Conservation (phyloP, 352 stramenopile genomes). For the Phytophthora citricola region DNA sequence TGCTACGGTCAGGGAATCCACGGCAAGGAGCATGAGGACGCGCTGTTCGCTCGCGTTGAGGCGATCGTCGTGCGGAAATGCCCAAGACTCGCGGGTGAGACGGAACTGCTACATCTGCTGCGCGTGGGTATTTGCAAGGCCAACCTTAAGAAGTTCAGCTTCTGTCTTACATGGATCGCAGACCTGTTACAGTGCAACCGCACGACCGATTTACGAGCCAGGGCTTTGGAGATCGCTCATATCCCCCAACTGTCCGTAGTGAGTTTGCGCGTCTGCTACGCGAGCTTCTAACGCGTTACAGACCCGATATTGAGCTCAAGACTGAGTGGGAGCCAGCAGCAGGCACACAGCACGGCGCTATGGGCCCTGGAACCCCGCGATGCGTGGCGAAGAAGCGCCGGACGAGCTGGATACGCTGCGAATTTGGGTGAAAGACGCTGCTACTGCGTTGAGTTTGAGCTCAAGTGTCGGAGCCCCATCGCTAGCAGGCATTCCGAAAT, state of each 20-base stretch:
- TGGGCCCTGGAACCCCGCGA: constrained; percentile 27
- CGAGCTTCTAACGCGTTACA: constrained; percentile 60
- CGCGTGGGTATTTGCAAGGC: constrained; percentile 80
- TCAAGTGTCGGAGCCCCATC: constrained; percentile 17
- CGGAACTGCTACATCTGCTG: constrained; percentile 64
- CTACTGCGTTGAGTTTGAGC: constrained; percentile 7
- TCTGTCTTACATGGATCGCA: constrained; percentile 83
- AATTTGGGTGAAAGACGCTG: constrained; percentile 75
- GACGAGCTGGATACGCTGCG: constrained; percentile 66
- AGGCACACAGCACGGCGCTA: constrained; percentile 22
- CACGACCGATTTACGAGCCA: constrained; percentile 68
- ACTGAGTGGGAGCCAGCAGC: constrained; percentile 72
- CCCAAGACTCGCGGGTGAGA: constrained; percentile 53
- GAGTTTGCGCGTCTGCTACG: constrained; percentile 72
- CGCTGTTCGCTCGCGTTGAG: constrained; percentile 68
- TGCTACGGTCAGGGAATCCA: constrained; percentile 79
- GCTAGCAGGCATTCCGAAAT: background rate
- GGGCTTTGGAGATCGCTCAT: constrained; percentile 75
- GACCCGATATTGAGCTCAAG: constrained; percentile 73
- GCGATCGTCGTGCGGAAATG: constrained; percentile 72
- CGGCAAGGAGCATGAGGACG: constrained; percentile 71
- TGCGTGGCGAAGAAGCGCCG: constrained; percentile 25
- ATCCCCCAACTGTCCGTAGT: constrained; percentile 69
- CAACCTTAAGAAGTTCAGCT: constrained; percentile 86
- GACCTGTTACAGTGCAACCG: constrained; percentile 70